Conservation (phyloP, 179 eudicot species). For the Silene coronaria region DNA sequence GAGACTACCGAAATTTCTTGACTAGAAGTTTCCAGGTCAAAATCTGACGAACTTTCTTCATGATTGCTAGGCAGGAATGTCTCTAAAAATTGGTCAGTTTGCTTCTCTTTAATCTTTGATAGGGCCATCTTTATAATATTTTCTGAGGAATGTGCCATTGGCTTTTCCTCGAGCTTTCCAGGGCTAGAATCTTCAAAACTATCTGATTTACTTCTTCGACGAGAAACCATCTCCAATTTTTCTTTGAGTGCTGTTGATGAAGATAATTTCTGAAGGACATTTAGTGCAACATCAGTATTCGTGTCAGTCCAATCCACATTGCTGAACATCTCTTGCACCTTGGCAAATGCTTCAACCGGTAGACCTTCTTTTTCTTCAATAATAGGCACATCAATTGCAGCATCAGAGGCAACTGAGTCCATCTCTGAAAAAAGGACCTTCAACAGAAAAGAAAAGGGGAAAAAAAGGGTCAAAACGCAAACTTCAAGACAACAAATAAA, state of each 20-base stretch:
- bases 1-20: too few species aligned
- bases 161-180: conserved; percentile 25
- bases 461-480: not conserved
- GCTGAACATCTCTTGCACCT: conserved; percentile 62
- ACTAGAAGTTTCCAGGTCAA: too few species aligned
- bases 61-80: too few species aligned
- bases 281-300: conserved; percentile 36
- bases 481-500: not conserved
- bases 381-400: conserved; percentile 33
- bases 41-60: too few species aligned
- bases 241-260: conserved; percentile 35
- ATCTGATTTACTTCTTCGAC: conserved; percentile 18
- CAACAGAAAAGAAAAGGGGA: conserved; percentile 9
- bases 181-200: conserved; percentile 22
- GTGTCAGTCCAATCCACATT: conserved; percentile 55
- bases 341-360: conserved; percentile 74
- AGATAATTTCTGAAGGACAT: conserved; percentile 41
- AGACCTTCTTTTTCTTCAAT: conserved; percentile 53
- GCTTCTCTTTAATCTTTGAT: not conserved
- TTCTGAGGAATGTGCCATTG: conserved; percentile 23
- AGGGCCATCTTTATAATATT: conserved; percentile 20
- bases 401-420: conserved; percentile 40
- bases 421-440: conserved; percentile 80
- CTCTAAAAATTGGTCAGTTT: too few species aligned
- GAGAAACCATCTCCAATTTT: conserved; percentile 35